A percentile compares a stretch with the other conserved stretches of the same genome.
Evolutionary conservation across 345 rosid species (phyloP).

Genomic region (Camelina laxa): DNA sequence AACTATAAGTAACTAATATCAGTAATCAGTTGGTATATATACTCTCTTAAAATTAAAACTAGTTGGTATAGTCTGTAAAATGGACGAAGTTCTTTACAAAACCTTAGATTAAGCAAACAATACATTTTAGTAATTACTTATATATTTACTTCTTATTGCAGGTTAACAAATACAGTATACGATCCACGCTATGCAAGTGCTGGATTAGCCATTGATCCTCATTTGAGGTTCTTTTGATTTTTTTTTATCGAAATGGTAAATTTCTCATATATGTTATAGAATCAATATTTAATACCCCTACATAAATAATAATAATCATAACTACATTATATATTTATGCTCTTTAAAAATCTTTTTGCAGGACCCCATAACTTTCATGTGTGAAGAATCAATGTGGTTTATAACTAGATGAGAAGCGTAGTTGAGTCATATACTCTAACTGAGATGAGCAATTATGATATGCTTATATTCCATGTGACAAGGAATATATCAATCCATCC

Average conservation of each 20-base stretch:
- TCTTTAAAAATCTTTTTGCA: not conserved
- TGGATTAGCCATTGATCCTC: slow-evolving; percentile 38
- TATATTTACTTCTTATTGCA: slow-evolving; percentile 21
- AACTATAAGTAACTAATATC: not conserved
- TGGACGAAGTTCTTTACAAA: not conserved
- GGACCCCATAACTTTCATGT: not conserved
- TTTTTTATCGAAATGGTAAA: slow-evolving; percentile 4
- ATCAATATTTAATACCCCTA: not conserved
- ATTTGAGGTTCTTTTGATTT: slow-evolving; percentile 23
- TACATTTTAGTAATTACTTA: not conserved
- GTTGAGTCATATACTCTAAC: not conserved
- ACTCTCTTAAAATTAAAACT: too few species aligned
- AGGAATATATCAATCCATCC: not conserved
- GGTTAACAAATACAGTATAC: slow-evolving; percentile 23
- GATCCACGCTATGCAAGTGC: slow-evolving; percentile 31
- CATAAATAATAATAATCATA: not conserved
- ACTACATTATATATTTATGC: not conserved
- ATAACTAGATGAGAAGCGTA: not conserved
- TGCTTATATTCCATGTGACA: not conserved
- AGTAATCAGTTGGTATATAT: not conserved
- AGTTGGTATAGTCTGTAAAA: not conserved
- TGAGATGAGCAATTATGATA: not conserved
- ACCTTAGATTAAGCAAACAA: not conserved
- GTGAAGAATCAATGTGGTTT: slow-evolving; percentile 8
- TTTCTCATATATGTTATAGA: not conserved